phyloP scores from a whole-genome alignment of 1,284 basidiomycete genomes.

The Hemileccinum hortonii region DNA sequence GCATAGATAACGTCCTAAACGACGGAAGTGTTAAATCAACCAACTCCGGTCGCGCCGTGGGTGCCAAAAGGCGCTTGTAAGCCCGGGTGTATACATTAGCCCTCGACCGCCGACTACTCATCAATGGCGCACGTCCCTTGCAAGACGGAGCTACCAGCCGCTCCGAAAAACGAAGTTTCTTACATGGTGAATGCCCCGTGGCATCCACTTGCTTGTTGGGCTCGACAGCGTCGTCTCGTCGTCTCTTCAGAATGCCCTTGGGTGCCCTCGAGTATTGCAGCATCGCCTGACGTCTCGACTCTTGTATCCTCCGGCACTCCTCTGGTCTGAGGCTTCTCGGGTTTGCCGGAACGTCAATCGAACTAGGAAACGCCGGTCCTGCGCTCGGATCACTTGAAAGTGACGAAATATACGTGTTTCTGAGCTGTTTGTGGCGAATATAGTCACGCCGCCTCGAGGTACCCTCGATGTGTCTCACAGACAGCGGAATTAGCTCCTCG shows the following conservation, averaged over 20 bases:
- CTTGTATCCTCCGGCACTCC: slow-evolving; percentile 28
- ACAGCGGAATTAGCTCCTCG: slow-evolving; percentile 19
- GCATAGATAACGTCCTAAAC: slow-evolving; percentile 27
- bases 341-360: slow-evolving; percentile 21
- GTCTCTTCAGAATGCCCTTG: slow-evolving; percentile 30
- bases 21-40: slow-evolving; percentile 34
- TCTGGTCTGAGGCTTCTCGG: slow-evolving; percentile 22
- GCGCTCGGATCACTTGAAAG: slow-evolving; percentile 18
- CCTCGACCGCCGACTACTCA: slow-evolving; percentile 17
- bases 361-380: slow-evolving; percentile 16
- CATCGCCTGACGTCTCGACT: slow-evolving; percentile 32
- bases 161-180: slow-evolving; percentile 29
- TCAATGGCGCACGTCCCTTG: slow-evolving; percentile 13
- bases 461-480: slow-evolving; percentile 27
- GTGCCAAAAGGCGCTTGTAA: slow-evolving; percentile 13
- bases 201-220: not conserved
- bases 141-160: not conserved
- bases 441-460: slow-evolving; percentile 28
- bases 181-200: slow-evolving; percentile 5
- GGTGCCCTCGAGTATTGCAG: slow-evolving; percentile 25
- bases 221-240: slow-evolving; percentile 20
- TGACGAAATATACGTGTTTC: slow-evolving; percentile 31
- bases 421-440: slow-evolving; percentile 29
- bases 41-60: slow-evolving; percentile 18
- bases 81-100: slow-evolving; percentile 13